Evolutionary conservation across 768 basidiomycete genomes (phyloP).

Genomic region (Collybia sordida): DNA sequence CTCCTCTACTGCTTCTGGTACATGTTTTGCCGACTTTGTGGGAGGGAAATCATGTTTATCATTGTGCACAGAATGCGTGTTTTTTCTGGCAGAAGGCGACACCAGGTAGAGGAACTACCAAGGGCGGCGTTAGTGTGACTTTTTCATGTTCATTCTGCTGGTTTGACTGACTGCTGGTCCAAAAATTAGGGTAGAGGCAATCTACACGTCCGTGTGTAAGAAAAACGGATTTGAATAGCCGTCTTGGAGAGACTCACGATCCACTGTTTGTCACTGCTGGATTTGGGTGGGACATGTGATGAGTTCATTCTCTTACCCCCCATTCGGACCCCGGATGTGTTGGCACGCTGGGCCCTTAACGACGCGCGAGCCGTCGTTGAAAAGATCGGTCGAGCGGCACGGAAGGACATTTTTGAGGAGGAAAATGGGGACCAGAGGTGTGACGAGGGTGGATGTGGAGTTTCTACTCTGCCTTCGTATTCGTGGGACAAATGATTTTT

Average conservation of each 20-base stretch:
- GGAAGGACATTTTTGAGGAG: conserved; percentile 33
- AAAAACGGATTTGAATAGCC: conserved; percentile 2
- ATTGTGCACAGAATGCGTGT: conserved; percentile 28
- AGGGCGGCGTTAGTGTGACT: conserved; percentile 3
- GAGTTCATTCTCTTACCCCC: conserved; percentile 34
- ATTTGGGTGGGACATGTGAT: conserved; percentile 32
- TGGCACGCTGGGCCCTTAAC: conserved; percentile 14
- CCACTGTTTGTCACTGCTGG: conserved; percentile 42
- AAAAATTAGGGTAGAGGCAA: conserved; percentile 39
- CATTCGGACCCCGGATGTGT: conserved; percentile 21
- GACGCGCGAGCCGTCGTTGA: conserved; percentile 31
- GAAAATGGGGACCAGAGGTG: background rate
- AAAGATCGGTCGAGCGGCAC: conserved; percentile 33
- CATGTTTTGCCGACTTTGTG: conserved; percentile 11
- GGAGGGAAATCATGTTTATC: conserved; percentile 33
- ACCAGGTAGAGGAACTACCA: conserved; percentile 39
- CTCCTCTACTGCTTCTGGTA: conserved; percentile 13
- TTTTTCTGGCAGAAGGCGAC: conserved; percentile 39
- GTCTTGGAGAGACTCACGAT: conserved; percentile 30
- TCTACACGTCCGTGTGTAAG: conserved; percentile 21
- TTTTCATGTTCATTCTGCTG: background rate
- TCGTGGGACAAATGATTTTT: conserved; percentile 4
- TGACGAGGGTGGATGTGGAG: conserved; percentile 8
- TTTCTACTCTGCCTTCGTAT: conserved; percentile 15
- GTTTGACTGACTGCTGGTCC: conserved; percentile 37